Evolutionary conservation across 1,139 yeast species (phyloP), one percentile per base, ranked within the genome.

Genomic region (Magnusiomyces suaveolens): DNA sequence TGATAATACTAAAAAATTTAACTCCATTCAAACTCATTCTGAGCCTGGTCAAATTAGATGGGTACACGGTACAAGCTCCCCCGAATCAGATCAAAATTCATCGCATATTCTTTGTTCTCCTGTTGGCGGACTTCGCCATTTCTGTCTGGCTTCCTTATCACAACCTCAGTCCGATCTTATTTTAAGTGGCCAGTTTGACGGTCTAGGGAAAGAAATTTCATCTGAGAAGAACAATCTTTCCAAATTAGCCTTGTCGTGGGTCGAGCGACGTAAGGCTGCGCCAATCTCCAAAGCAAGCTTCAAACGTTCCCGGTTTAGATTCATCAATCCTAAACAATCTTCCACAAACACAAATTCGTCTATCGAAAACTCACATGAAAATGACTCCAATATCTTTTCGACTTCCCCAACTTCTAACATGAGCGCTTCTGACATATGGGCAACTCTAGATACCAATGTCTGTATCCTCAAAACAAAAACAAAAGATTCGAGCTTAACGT

Each of bases 41-140:
- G 76, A 72, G 50, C 77, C 78, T 0, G 76, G 76, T 10, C 68
- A 70, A 55, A 44, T 64, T 1, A 63, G 67, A 24, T 65, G 66
- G 64, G 66, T 61, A 39, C 55, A 54, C 33, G 60, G 57, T 25
- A 20, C 49, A 43, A 56, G 57, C 20, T 50, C 57, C 48, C 59
- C 52, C 4, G 18, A 38, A 38, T n/a, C 23, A n/a, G 12, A 29
- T 14, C 23, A 16, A 3, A 21, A 48, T 26, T 20, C 50, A 52
- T 51, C 59, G 38, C 56, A 68, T 38, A 60, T 74, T n/a, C 62
- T 78, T 43, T 66, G 77, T 38, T 71, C 79, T n/a, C 80, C 82
- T 1, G 70, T 77, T 26, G 82, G 82, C 32, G 82, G 82, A 0
- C 60, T 78, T 36, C 70, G 82, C 48, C 76, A 77, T 57, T 72